Evolutionary conservation across 345 rosid species (phyloP).

Genomic region (Salix exigua): DNA sequence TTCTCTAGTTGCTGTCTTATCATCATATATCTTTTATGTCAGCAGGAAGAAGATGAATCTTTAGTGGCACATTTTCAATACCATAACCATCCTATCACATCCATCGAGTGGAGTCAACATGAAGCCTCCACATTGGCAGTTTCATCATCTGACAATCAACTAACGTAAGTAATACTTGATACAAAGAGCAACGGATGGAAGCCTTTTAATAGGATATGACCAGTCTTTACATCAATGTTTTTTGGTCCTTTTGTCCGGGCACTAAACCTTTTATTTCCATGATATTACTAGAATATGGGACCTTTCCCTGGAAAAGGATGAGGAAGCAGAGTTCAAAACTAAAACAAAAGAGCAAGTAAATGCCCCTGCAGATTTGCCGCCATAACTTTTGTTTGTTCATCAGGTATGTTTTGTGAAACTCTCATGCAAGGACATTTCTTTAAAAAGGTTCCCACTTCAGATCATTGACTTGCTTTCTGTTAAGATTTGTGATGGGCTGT

Average conservation of each 20-base stretch:
- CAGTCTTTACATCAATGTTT: neutral
- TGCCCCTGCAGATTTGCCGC: slow-evolving; percentile 82
- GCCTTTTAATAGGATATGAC: neutral
- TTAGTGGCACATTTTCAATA: slow-evolving; percentile 88
- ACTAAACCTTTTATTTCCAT: slow-evolving; percentile 2
- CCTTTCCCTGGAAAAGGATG: slow-evolving; percentile 87
- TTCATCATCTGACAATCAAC: slow-evolving; percentile 79
- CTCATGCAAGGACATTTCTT: neutral
- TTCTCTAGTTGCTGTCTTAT: neutral
- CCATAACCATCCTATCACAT: slow-evolving; percentile 84
- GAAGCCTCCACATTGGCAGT: slow-evolving; percentile 87
- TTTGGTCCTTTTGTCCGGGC: neutral
- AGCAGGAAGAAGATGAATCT: slow-evolving; percentile 61
- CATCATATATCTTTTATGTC: neutral
- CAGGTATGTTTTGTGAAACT: slow-evolving; percentile 47
- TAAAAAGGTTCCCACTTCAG: neutral
- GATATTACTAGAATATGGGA: slow-evolving; percentile 77
- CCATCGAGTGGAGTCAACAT: slow-evolving; percentile 91
- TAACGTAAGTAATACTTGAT: slow-evolving; percentile 53
- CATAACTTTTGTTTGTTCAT: slow-evolving; percentile 93
- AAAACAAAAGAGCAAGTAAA: slow-evolving; percentile 75
- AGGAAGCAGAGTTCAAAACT: slow-evolving; percentile 84
- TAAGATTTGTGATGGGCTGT: no score
- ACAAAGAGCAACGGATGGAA: neutral
- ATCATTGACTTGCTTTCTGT: neutral